Percentiles rank a stretch among this genome's conserved stretches.
Conservation (phyloP, 257 asterid genomes). For the Petrea volubilis region DNA sequence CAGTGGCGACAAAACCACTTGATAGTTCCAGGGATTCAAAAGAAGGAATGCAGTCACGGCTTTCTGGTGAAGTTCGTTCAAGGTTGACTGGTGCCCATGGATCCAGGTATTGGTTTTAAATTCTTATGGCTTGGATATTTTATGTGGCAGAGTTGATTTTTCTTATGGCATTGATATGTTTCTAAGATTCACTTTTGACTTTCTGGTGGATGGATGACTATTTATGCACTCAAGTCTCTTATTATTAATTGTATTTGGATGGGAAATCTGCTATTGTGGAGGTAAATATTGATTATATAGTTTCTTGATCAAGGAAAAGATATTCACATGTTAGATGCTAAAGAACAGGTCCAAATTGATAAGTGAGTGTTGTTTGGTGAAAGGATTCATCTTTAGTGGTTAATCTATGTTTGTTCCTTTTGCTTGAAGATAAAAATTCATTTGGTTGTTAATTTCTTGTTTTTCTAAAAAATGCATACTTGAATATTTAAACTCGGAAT, state of each 20-base stretch:
- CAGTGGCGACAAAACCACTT: slow-evolving; percentile 48
- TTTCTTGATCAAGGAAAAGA: slow-evolving; percentile 5
- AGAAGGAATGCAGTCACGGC: slow-evolving; percentile 68
- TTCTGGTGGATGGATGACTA: slow-evolving; percentile 2
- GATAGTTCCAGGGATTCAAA: slow-evolving; percentile 72
- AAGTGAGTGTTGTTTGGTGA: not conserved
- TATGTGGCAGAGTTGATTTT: slow-evolving; percentile 18
- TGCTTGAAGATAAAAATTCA: not conserved
- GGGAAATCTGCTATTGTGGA: not conserved
- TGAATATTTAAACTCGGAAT: not conserved
- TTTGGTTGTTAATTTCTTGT: not conserved
- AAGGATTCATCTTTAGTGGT: not conserved
- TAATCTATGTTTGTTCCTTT: not conserved
- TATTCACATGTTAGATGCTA: not conserved
- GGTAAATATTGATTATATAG: not conserved
- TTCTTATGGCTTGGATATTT: slow-evolving; percentile 3
- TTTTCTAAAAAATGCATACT: not conserved
- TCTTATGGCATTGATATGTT: slow-evolving; percentile 3
- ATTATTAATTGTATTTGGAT: not conserved
- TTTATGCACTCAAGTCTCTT: not conserved
- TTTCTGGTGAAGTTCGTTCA: slow-evolving; percentile 62
- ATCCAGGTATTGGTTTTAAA: slow-evolving; percentile 54
- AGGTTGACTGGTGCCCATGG: slow-evolving; percentile 69
- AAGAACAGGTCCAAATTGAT: not conserved
- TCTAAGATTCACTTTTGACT: slow-evolving; percentile 6